Conservation (phyloP, 2,329 filamentous ascomycete species). For the Cytospora piceae region DNA sequence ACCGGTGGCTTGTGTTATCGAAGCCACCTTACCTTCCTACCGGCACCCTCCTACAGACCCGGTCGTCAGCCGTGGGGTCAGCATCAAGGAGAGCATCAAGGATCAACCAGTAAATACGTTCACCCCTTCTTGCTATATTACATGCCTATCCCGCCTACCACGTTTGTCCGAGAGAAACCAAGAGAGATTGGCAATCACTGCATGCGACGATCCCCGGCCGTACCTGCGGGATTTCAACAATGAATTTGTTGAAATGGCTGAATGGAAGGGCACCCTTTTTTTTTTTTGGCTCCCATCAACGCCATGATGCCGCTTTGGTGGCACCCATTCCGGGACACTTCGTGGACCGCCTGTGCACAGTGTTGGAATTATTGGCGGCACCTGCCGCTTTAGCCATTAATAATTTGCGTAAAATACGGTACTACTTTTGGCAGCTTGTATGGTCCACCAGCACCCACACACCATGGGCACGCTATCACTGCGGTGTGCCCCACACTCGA, state of each 20-base stretch:
- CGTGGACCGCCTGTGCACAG: slow-evolving; percentile 17
- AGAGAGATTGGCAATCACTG: slow-evolving; percentile 23
- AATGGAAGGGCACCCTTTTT: slow-evolving; percentile 5
- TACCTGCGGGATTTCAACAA: slow-evolving; percentile 7
- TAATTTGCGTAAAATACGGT: slow-evolving; percentile 19
- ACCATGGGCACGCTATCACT: background rate
- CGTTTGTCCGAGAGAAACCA: slow-evolving; percentile 18
- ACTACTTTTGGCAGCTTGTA: slow-evolving; percentile 1
- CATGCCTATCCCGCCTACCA: slow-evolving; percentile 7
- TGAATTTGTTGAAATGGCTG: slow-evolving; percentile 8
- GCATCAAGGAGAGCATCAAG: slow-evolving; percentile 10
- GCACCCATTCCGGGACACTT: slow-evolving; percentile 4
- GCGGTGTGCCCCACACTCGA: background rate
- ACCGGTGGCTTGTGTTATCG: slow-evolving; percentile 17
- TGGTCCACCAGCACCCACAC: background rate
- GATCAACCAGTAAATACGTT: slow-evolving; percentile 8
- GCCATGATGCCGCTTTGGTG: slow-evolving; percentile 26
- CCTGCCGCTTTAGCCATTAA: background rate
- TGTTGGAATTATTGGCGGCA: slow-evolving; percentile 8
- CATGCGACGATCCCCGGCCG: slow-evolving; percentile 11
- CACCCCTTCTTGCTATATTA: slow-evolving; percentile 10
- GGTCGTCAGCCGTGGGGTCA: slow-evolving; percentile 15
- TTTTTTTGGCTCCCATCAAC: slow-evolving; percentile 21
- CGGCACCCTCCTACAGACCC: slow-evolving; percentile 21
- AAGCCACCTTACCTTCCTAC: slow-evolving; percentile 19